Evolutionary conservation across 805 yeast species (phyloP).

Genomic region (Metschnikowia hibisci): DNA sequence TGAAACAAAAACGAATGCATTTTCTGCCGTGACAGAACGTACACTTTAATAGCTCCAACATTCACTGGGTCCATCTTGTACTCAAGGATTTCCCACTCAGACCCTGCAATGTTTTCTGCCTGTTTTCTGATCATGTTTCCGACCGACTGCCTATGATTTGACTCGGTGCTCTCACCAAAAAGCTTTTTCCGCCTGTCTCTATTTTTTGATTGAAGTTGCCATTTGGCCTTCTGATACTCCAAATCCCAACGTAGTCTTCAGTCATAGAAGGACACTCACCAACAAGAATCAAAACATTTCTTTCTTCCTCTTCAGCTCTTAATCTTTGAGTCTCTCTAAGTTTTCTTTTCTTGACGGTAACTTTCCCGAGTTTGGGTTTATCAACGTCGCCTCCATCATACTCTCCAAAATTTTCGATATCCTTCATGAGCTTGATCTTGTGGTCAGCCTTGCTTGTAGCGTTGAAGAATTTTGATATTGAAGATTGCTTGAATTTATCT

Average conservation of each 20-base stretch:
- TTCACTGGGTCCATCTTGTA: constrained; percentile 49
- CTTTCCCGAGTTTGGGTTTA: constrained; percentile 42
- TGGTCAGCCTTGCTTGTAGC: constrained; percentile 41
- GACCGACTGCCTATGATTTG: constrained; percentile 55
- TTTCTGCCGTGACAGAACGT: constrained; percentile 62
- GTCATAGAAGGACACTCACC: constrained; percentile 62
- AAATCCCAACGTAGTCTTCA: constrained; percentile 67
- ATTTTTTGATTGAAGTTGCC: constrained; percentile 75
- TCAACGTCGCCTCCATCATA: constrained; percentile 19
- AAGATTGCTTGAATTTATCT: constrained; percentile 70
- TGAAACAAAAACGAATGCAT: constrained; percentile 70
- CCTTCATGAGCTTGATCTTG: constrained; percentile 39
- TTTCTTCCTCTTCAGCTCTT: constrained; percentile 42
- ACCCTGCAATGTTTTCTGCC: constrained; percentile 72
- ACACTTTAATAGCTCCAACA: constrained; percentile 78
- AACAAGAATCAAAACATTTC: constrained; percentile 44
- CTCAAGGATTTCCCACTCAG: constrained; percentile 84
- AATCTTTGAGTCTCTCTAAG: constrained; percentile 19
- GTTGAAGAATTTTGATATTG: constrained; percentile 55
- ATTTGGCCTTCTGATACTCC: constrained; percentile 75
- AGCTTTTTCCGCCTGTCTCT: constrained; percentile 67
- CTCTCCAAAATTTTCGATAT: constrained; percentile 71
- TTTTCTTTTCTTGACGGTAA: constrained; percentile 45
- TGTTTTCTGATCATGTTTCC: constrained; percentile 70
- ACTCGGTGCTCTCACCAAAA: constrained; percentile 63